Percentiles rank a stretch among this genome's conserved stretches.
These are phyloP conservation scores for Euphorbia peplus DNA, from an alignment of 345 rosid species.

Conservation along the genomic window DNA sequence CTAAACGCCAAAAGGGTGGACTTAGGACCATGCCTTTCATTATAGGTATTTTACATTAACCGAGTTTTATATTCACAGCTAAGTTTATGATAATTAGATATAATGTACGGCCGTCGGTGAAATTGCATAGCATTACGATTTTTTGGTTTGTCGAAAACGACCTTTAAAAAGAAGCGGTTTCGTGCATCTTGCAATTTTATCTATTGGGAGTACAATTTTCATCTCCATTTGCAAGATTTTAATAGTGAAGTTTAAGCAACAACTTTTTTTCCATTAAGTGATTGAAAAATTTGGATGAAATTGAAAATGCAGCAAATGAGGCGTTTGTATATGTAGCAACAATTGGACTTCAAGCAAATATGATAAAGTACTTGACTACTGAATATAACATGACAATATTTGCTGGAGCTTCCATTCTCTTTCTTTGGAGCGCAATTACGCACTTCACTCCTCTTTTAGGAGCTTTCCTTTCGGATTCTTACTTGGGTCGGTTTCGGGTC, in stretches of 20 bases:
- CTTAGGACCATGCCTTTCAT: slow-evolving; percentile 48
- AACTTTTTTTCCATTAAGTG: no score
- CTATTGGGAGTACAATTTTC: no score
- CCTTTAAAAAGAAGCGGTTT: no score
- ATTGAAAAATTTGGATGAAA: no score
- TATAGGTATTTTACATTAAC: slow-evolving; percentile 29
- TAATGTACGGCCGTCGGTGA: no score
- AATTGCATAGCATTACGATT: no score
- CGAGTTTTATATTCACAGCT: no score
- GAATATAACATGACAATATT: slow-evolving; percentile 38
- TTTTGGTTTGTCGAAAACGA: no score
- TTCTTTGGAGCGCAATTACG: slow-evolving; percentile 42
- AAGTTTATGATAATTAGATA: no score
- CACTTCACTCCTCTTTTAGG: slow-evolving; percentile 41
- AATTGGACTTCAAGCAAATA: slow-evolving; percentile 43
- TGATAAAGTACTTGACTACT: slow-evolving; percentile 37
- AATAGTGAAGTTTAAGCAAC: no score
- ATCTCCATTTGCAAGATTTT: no score
- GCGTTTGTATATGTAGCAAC: slow-evolving; percentile 47
- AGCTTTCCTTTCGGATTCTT: slow-evolving; percentile 52
- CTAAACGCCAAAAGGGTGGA: slow-evolving; percentile 39
- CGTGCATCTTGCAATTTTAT: no score
- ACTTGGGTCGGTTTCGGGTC: slow-evolving; percentile 43
- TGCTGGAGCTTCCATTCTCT: slow-evolving; percentile 30
- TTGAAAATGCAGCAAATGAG: slow-evolving; percentile 54